Conservation (phyloP, 768 basidiomycete species). For the Suillus bovinus region DNA sequence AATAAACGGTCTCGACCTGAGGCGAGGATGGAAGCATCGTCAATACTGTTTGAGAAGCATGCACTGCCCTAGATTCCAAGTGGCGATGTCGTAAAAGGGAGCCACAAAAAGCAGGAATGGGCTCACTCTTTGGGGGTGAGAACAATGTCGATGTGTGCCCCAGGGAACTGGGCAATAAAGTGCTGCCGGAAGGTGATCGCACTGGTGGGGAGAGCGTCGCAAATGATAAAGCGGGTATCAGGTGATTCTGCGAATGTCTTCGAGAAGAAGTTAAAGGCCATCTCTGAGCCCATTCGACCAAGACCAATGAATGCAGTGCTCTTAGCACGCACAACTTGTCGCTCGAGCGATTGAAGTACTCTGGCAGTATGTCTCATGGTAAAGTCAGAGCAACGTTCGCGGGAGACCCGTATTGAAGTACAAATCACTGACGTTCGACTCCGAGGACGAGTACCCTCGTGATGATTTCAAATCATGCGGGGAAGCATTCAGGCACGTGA, state of each 20-base stretch:
- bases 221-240: slow-evolving; percentile 71
- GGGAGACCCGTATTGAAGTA: neutral
- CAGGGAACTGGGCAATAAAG: slow-evolving; percentile 59
- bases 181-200: slow-evolving; percentile 55
- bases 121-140: slow-evolving; percentile 74
- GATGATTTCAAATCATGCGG: slow-evolving; percentile 7
- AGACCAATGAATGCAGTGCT: slow-evolving; percentile 83
- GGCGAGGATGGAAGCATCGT: slow-evolving; percentile 95
- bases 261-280: slow-evolving; percentile 83
- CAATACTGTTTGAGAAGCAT: slow-evolving; percentile 64
- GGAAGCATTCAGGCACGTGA: neutral
- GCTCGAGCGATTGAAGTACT: slow-evolving; percentile 40
- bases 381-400: neutral
- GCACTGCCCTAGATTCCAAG: slow-evolving; percentile 52
- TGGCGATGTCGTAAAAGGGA: slow-evolving; percentile 15
- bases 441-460: neutral
- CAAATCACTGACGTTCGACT: neutral
- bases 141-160: slow-evolving; percentile 57
- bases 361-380: slow-evolving; percentile 54
- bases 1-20: slow-evolving; percentile 79
- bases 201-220: slow-evolving; percentile 68
- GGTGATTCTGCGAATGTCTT: slow-evolving; percentile 57
- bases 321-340: slow-evolving; percentile 39
- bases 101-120: slow-evolving; percentile 6
- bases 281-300: slow-evolving; percentile 86